Conservation (phyloP, 2,329 filamentous ascomycete genomes). For the Neoarthrinium moseri region DNA sequence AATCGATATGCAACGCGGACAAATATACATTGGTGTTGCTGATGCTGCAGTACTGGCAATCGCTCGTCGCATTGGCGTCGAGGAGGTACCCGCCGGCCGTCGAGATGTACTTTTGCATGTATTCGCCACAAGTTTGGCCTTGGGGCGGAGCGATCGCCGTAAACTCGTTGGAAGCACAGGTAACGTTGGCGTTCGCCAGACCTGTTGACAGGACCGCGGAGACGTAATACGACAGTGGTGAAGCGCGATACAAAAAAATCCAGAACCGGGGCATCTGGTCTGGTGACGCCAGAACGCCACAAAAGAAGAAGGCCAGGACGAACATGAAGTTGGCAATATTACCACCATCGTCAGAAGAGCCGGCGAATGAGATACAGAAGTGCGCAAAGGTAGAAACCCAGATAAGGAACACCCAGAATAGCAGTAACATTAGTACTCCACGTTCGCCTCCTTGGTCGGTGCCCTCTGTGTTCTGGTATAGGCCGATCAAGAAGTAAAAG, state of each 20-base stretch:
- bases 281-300: conserved; percentile 67
- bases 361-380: conserved; percentile 73
- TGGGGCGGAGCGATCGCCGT: conserved; percentile 58
- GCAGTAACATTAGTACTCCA: conserved; percentile 76
- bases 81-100: conserved; percentile 50
- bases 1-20: conserved; percentile 37
- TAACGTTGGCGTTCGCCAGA: conserved; percentile 58
- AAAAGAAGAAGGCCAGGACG: conserved; percentile 72
- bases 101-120: conserved; percentile 49
- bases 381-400: conserved; percentile 81
- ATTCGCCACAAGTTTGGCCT: conserved; percentile 53
- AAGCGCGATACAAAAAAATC: conserved; percentile 72
- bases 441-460: conserved; percentile 64
- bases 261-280: conserved; percentile 60
- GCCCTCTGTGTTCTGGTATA: conserved; percentile 66
- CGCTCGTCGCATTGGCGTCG: conserved; percentile 37
- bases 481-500: conserved; percentile 85
- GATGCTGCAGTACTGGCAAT: conserved; percentile 43
- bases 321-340: conserved; percentile 77
- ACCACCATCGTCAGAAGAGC: conserved; percentile 71
- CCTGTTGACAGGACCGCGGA: conserved; percentile 63
- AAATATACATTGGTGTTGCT: conserved; percentile 36
- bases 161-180: conserved; percentile 64
- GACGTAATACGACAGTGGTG: conserved; percentile 73
- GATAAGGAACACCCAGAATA: conserved; percentile 72